Base-by-base conservation (phyloP, 1,139 yeast species). In the Candida pseudocylindracea region DNA sequence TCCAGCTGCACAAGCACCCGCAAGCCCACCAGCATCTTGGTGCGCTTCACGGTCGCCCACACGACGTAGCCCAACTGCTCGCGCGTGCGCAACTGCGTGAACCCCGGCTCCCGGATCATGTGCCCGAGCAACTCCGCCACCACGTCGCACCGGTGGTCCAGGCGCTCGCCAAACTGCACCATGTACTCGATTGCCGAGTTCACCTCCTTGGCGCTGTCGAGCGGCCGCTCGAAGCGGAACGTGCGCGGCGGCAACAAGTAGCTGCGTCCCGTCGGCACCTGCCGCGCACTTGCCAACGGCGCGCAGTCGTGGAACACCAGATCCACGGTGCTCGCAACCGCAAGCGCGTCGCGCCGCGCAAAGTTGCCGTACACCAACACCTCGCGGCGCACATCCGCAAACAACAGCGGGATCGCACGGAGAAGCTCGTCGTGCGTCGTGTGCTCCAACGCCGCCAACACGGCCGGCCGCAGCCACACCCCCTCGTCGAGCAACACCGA, bases 1-100 rank as follows among this genome's bases (percentile, higher is more conserved):
- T 83, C 95, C 37, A 93, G 75, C 53, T 88, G 98, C 31, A 85
- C 62, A 39, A 85, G 54, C n/a, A 88, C 53, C 42, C 93, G 62
- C 40, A 75, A 63, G 10, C 93, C 92, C 42, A 72, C 60, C 2
- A 83, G 66, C 9, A 91, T 75, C 45, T 92, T 65, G 1, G 80
- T 67, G 36, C 63, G 60, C 39, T 74, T 58, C 27, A 66, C 53
- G 2, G 92, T 79, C 29, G 91, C 72, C 48, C 80, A 81, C 1
- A 88, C 98, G 37, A 88, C 83, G 45, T 79, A 79, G 2, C 93
- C 93, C 28, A 79, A 59, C 48, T 88, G 96, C 51, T 88, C 98
- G 43, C 80, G 74, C 3, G 98, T 88, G 50, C 98, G 65, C 36
- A 88, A 61, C 40, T 78, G 80, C 48, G 80, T 74, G 50, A 88